These are phyloP conservation scores for Colletotrichum salicis DNA, from an alignment of 2,329 filamentous ascomycete species.

Conservation along the genomic window DNA sequence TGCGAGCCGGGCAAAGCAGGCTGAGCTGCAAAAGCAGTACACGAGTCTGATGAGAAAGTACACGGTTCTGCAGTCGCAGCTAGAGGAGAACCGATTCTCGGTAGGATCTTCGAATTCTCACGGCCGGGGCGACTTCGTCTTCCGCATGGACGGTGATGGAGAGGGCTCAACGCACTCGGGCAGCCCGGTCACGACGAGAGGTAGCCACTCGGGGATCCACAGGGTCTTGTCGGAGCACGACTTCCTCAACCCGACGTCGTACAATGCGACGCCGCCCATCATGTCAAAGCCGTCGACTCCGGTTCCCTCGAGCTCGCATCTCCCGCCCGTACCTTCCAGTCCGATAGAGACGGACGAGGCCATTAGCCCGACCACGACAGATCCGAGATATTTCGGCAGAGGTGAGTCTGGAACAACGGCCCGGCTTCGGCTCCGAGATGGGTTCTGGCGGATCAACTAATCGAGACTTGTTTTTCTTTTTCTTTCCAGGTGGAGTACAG, in stretches of 20 bases:
- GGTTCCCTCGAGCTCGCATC: slow-evolving; percentile 44
- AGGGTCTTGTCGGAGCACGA: slow-evolving; percentile 59
- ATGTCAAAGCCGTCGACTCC: slow-evolving; percentile 46
- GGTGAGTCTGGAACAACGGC: slow-evolving; percentile 47
- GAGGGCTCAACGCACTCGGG: slow-evolving; percentile 41
- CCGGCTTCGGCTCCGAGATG: slow-evolving; percentile 39
- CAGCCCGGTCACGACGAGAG: slow-evolving; percentile 50
- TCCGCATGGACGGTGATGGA: slow-evolving; percentile 37
- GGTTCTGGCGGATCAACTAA: slow-evolving; percentile 41
- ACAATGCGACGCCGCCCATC: slow-evolving; percentile 56
- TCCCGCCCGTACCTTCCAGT: slow-evolving; percentile 52
- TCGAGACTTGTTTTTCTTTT: background rate
- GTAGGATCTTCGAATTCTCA: slow-evolving; percentile 35
- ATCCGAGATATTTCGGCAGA: slow-evolving; percentile 58
- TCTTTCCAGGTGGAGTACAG: slow-evolving; percentile 56
- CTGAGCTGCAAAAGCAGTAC: slow-evolving; percentile 64
- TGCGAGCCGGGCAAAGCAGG: slow-evolving; percentile 63
- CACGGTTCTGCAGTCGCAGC: slow-evolving; percentile 58
- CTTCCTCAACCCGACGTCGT: slow-evolving; percentile 52
- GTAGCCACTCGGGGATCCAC: slow-evolving; percentile 44
- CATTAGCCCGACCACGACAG: slow-evolving; percentile 44
- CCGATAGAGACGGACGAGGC: slow-evolving; percentile 40
- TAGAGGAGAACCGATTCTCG: slow-evolving; percentile 34
- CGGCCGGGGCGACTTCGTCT: slow-evolving; percentile 28
- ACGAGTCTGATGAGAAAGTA: slow-evolving; percentile 62